phyloP scores from a whole-genome alignment of 345 rosid genomes.

The Linum usitatissimum region DNA sequence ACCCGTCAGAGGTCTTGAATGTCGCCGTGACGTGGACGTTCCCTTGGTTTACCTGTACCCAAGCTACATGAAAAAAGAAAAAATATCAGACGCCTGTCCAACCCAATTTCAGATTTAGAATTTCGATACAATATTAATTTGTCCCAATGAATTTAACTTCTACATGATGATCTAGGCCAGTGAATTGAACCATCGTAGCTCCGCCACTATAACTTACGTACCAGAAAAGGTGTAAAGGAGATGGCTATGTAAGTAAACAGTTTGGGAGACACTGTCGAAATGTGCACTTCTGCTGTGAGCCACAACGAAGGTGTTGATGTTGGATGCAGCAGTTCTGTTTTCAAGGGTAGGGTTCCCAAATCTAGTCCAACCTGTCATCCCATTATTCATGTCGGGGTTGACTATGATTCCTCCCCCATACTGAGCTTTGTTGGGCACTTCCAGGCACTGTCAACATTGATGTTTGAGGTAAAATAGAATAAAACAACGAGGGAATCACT shows the following conservation, averaged over 20 bases:
- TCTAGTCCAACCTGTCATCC: neutral
- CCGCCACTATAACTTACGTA: too few relatives aligned
- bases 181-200: too few relatives aligned
- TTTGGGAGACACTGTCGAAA: neutral
- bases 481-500: neutral
- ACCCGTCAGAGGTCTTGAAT: constrained; percentile 29
- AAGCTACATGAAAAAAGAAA: constrained; percentile 24
- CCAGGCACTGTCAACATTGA: neutral
- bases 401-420: neutral
- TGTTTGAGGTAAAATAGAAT: too few relatives aligned
- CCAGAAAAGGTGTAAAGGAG: neutral
- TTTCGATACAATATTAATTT: too few relatives aligned
- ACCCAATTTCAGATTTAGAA: too few relatives aligned
- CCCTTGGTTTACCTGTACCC: constrained; percentile 51
- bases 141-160: too few relatives aligned
- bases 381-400: neutral
- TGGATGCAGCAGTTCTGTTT: neutral
- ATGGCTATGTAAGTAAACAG: neutral
- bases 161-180: too few relatives aligned
- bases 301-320: neutral
- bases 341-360: neutral
- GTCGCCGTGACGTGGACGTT: constrained; percentile 25
- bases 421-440: neutral
- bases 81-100: too few relatives aligned
- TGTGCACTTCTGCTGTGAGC: neutral